Evolutionary conservation across 2,329 filamentous ascomycete genomes (phyloP).

Genomic region (Epichloe sibirici): DNA sequence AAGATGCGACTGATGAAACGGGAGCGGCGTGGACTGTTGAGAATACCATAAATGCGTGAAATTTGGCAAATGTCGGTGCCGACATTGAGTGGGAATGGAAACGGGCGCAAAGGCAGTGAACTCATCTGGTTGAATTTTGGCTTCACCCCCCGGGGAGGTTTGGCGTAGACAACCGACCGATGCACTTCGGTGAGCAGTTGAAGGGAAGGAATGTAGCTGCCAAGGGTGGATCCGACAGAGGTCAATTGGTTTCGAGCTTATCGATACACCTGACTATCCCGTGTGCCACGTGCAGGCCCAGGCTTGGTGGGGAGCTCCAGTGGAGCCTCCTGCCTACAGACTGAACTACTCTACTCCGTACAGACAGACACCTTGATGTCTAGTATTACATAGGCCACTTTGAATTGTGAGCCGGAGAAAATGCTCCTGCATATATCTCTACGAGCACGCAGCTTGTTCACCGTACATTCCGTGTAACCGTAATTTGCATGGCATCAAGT

Average conservation of each 20-base stretch:
- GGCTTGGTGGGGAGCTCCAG: not conserved
- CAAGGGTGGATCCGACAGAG: too few relatives aligned
- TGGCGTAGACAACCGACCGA: too few relatives aligned
- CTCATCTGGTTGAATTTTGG: not conserved
- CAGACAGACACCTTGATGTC: too few relatives aligned
- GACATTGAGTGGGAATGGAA: constrained; percentile 55
- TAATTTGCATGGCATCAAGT: too few relatives aligned
- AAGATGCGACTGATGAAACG: constrained; percentile 39
- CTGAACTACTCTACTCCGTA: too few relatives aligned
- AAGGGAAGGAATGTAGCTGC: too few relatives aligned
- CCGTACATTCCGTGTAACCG: too few relatives aligned
- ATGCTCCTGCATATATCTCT: constrained; percentile 5
- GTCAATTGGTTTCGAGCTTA: constrained; percentile 3
- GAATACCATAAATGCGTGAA: constrained; percentile 47
- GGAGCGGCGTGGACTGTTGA: constrained; percentile 30
- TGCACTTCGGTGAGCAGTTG: too few relatives aligned
- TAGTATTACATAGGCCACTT: too few relatives aligned
- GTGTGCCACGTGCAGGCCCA: too few relatives aligned
- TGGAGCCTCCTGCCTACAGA: not conserved
- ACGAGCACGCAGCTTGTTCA: too few relatives aligned
- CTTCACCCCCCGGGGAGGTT: not conserved
- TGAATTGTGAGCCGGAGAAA: constrained; percentile 6
- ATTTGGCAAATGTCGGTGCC: constrained; percentile 72
- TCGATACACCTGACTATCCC: constrained; percentile 8
- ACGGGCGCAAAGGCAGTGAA: constrained; percentile 21